A percentile compares a stretch with the other conserved stretches of the same genome.
phyloP scores from a whole-genome alignment of 2,329 filamentous ascomycete species.

The Colletotrichum truncatum region DNA sequence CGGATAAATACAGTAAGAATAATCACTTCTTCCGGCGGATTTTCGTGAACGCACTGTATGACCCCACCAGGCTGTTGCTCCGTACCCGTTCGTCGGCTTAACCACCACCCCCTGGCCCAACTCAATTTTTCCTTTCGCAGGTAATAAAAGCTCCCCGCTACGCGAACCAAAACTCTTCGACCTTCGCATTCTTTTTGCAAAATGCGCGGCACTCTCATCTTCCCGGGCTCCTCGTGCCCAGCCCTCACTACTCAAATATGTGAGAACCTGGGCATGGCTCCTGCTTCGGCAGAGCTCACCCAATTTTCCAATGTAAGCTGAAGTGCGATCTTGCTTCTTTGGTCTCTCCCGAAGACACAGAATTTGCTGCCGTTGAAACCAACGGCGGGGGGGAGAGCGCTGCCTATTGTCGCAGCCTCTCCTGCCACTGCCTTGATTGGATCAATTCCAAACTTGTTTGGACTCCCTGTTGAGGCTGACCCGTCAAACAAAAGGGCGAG shows the following conservation, averaged over 20 bases:
- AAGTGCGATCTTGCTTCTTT: slow-evolving; percentile 27
- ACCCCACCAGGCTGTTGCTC: background rate
- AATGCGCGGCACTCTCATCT: slow-evolving; percentile 75
- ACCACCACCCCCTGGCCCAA: slow-evolving; percentile 12
- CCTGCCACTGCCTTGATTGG: slow-evolving; percentile 27
- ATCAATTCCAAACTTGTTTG: slow-evolving; percentile 28
- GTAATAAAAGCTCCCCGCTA: slow-evolving; percentile 36
- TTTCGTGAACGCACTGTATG: background rate
- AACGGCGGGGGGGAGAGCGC: background rate
- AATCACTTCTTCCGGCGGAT: accelerated
- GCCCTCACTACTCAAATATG: slow-evolving; percentile 73
- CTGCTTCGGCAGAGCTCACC: slow-evolving; percentile 71
- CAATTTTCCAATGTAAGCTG: slow-evolving; percentile 75
- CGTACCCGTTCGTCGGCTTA: slow-evolving; percentile 13
- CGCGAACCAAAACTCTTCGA: slow-evolving; percentile 34
- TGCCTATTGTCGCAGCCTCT: background rate
- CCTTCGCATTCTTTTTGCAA: slow-evolving; percentile 38
- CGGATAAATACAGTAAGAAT: slow-evolving; percentile 27
- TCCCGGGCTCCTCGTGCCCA: slow-evolving; percentile 74
- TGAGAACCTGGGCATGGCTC: slow-evolving; percentile 72
- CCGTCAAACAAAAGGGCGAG: slow-evolving; percentile 64
- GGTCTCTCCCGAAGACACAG: slow-evolving; percentile 7
- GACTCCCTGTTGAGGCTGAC: slow-evolving; percentile 38
- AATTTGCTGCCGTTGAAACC: slow-evolving; percentile 15
- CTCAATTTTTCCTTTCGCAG: slow-evolving; percentile 28